Conservation (phyloP, 768 basidiomycete genomes). For the Lactarius psammicola region DNA sequence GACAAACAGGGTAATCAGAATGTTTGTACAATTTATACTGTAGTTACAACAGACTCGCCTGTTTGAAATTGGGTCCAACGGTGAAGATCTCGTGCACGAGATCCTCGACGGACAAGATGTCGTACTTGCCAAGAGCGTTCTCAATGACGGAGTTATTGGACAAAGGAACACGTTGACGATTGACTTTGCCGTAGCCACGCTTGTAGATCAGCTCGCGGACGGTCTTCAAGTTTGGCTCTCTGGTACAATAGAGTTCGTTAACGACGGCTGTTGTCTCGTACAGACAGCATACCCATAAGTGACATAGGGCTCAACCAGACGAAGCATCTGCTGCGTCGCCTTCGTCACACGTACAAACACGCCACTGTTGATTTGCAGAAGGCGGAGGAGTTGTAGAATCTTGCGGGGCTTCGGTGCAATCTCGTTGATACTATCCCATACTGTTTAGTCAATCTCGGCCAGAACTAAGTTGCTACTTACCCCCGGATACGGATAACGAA, state of each 20-base stretch:
- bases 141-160: constrained; percentile 94
- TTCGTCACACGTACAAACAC: constrained; percentile 96
- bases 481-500: constrained; percentile 97
- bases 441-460: constrained; percentile 24
- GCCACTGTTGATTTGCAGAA: constrained; percentile 99
- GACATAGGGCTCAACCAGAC: constrained; percentile 94
- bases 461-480: constrained; percentile 47
- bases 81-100: constrained; percentile 96
- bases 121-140: constrained; percentile 82
- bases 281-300: constrained; percentile 78
- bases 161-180: constrained; percentile 97
- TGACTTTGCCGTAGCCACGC: constrained; percentile 97
- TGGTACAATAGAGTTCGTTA: constrained; percentile 32
- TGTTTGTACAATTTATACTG: background rate
- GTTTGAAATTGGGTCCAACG: constrained; percentile 98
- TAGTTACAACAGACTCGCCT: constrained; percentile 50
- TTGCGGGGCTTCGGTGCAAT: constrained; percentile 99
- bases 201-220: constrained; percentile 99
- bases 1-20: background rate
- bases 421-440: constrained; percentile 87
- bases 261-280: background rate
- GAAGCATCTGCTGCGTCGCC: constrained; percentile 97
- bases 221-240: constrained; percentile 95
- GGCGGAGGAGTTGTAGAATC: constrained; percentile 96
- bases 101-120: constrained; percentile 96